Base-by-base conservation (phyloP, 306 rosid species). In the Dryas drummondii region DNA sequence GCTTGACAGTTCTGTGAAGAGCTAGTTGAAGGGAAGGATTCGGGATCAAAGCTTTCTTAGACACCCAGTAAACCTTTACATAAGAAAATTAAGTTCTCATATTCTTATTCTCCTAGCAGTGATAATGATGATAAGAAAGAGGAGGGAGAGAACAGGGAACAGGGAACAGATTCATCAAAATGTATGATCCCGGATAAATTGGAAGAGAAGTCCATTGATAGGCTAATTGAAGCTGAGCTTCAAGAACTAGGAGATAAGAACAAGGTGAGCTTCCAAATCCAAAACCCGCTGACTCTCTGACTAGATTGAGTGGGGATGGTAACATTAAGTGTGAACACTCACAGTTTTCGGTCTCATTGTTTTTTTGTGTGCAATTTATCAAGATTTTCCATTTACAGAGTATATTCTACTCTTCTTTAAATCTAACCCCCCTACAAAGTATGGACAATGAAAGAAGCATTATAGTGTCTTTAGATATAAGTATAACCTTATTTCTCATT, bases 211-310 rank as follows among this genome's bases (percentile, higher is more conserved):
- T 91, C 98, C 47, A 77, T 94, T 69, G 97, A 91, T 84, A 86
- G 57, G 78, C 83, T 94, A 67, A 90, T 94, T 87, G 98, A 94
- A 64, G 97, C 78, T 7, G 97, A 94, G 81, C 83, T 94, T 3
- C 76, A 67, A 78, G 94, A 87, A 77, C 74, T 94, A 70, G 91
- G 87, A 71, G 93, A 94, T 83, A 90, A 90, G 84, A 88, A 51
- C 70, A 94, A 91, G 98, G 98, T 91, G 75, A 65, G 77, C 78
- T 55, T 37, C 83, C 61, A 9, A 61, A 81, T 37, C 83, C 61
- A 9, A 61, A 81, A 75, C 37, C 63, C 32, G 7, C 41, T 26
- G 5, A 48, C 0, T 46, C 51, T 19, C 49, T 69, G 10, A 59
- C 4, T 59, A 32, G 26, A 37, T 73, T 81, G 61, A 22, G 22